Conservation (phyloP, 2,329 filamentous ascomycete species). For the Eurotiales sp. region DNA sequence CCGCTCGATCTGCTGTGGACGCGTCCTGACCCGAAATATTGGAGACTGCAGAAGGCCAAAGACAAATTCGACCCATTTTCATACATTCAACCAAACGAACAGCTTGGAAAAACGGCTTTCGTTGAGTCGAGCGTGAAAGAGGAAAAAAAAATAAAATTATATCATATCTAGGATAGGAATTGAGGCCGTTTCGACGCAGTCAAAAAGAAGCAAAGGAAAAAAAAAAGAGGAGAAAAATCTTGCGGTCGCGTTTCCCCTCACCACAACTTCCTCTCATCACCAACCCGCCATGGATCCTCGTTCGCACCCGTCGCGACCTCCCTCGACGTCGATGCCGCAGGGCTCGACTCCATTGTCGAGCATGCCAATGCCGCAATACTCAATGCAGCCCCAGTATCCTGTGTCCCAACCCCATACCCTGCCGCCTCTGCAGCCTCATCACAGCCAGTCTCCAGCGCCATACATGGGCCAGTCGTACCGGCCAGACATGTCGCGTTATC, state of each 20-base stretch:
- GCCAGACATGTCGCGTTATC: conserved; percentile 41
- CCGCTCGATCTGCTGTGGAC: no score
- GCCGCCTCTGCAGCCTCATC: conserved; percentile 45
- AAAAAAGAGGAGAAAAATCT: background rate
- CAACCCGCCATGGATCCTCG: conserved; percentile 38
- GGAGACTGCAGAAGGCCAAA: no score
- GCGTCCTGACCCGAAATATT: background rate
- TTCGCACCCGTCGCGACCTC: conserved; percentile 41
- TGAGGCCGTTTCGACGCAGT: background rate
- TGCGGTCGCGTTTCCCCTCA: conserved; percentile 6
- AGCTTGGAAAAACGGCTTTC: no score
- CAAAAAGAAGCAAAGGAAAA: background rate
- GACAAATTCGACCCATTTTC: no score
- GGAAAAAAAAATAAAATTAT: background rate
- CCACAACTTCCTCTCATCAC: background rate
- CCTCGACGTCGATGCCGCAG: conserved; percentile 44
- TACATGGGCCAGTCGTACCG: conserved; percentile 42
- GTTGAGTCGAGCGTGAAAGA: background rate
- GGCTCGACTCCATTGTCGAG: conserved; percentile 43
- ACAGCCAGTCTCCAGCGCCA: conserved; percentile 41
- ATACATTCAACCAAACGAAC: no score
- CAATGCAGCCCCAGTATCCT: conserved; percentile 44
- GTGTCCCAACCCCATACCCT: conserved; percentile 43
- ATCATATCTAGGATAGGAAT: no score
- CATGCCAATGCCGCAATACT: conserved; percentile 46